Conservation (phyloP, 23 red algal genomes). For the Gracilaria vermiculophylla region DNA sequence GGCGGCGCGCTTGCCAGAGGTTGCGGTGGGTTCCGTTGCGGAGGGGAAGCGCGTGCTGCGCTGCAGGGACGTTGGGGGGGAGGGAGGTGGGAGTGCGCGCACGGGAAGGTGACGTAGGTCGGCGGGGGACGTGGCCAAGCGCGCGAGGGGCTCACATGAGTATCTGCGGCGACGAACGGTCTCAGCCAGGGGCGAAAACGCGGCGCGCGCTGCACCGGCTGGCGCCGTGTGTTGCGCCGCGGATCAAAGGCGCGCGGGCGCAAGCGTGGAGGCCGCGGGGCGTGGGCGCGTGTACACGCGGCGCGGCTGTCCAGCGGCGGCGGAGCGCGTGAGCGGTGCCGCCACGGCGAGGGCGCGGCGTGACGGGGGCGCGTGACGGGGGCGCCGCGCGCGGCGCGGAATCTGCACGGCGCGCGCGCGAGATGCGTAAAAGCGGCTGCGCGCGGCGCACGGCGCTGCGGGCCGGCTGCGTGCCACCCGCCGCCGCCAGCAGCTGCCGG, state of each 20-base stretch:
- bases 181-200: slow-evolving; percentile 1
- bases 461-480: too few species aligned
- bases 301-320: too few species aligned
- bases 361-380: neutral
- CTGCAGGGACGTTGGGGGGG: neutral
- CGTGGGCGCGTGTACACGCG: too few species aligned
- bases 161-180: neutral
- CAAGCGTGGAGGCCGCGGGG: too few species aligned
- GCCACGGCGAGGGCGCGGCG: neutral
- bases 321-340: too few species aligned
- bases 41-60: neutral
- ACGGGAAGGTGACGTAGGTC: too few species aligned
- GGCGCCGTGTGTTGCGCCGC: too few species aligned
- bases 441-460: too few species aligned
- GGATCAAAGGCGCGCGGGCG: too few species aligned
- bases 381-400: neutral
- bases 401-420: neutral
- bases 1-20: slow-evolving; percentile 64
- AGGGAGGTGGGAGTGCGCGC: neutral
- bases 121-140: neutral
- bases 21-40: neutral
- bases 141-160: neutral
- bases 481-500: too few species aligned
- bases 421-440: neutral
- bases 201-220: too few species aligned